phyloP scores from a whole-genome alignment of 352 stramenopile genomes.

The Pythium monospermum region DNA sequence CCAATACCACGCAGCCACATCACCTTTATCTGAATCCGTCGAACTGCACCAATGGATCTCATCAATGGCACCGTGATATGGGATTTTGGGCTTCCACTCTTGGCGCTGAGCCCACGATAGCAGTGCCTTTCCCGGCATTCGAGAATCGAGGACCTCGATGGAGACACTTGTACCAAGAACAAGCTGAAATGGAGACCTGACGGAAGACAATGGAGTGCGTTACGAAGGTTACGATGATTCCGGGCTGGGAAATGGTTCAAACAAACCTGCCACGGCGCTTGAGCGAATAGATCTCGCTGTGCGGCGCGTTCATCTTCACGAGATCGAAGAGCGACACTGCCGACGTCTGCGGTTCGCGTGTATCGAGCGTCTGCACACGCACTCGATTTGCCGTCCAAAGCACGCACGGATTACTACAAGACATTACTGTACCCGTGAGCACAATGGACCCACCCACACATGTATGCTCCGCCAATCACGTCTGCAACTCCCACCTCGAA shows the following conservation, averaged over 20 bases:
- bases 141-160: constrained; percentile 62
- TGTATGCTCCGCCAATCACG: not conserved
- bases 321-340: constrained; percentile 53
- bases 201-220: not conserved
- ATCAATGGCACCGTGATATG: constrained; percentile 13
- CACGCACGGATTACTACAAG: constrained; percentile 58
- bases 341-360: constrained; percentile 30
- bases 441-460: no score
- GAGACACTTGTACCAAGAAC: constrained; percentile 58
- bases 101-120: constrained; percentile 51
- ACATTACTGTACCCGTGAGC: no score
- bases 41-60: constrained; percentile 4
- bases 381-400: constrained; percentile 52
- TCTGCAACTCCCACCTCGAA: constrained; percentile 38
- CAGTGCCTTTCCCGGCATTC: constrained; percentile 53
- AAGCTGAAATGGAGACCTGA: constrained; percentile 67
- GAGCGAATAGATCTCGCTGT: constrained; percentile 57
- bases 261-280: constrained; percentile 51
- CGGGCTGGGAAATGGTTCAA: no score
- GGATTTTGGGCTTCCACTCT: constrained; percentile 4
- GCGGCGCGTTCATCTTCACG: constrained; percentile 22
- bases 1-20: no score
- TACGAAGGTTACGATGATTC: not conserved
- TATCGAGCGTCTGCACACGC: constrained; percentile 40
- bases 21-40: constrained; percentile 1